phyloP scores from a whole-genome alignment of 768 basidiomycete species.

The Clavaria fumosa region DNA sequence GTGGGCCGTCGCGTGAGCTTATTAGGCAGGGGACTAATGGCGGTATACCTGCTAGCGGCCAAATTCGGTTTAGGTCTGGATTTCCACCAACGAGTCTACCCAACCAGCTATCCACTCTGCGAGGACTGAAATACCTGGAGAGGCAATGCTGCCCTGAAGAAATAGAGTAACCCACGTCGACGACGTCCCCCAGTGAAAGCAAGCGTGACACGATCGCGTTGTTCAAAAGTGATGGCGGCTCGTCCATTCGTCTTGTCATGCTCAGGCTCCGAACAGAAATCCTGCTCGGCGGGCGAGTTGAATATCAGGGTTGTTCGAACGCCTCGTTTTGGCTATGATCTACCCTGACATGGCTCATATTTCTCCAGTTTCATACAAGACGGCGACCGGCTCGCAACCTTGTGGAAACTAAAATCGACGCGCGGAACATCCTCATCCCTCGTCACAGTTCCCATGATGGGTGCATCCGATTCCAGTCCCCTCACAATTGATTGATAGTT shows the following conservation, averaged over 20 bases:
- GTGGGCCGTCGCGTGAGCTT: too few species aligned
- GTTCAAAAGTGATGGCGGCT: conserved; percentile 58
- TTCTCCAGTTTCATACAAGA: conserved; percentile 45
- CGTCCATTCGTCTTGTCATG: conserved; percentile 30
- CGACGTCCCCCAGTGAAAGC: conserved; percentile 97
- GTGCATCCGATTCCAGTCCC: conserved; percentile 17
- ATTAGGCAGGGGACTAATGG: conserved; percentile 76
- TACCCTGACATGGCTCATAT: conserved; percentile 13
- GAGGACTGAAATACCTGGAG: conserved; percentile 69
- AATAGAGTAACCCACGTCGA: conserved; percentile 44
- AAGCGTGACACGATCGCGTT: conserved; percentile 81
- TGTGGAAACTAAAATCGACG: conserved; percentile 30
- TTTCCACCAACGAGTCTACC: conserved; percentile 65
- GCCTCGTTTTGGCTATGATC: conserved; percentile 3
- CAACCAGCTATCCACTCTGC: conserved; percentile 69
- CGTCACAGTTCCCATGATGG: conserved; percentile 49
- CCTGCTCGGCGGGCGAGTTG: too few species aligned
- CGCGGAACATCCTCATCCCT: conserved; percentile 43
- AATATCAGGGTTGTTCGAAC: too few species aligned
- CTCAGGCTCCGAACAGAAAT: too few species aligned
- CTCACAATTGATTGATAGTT: neutral
- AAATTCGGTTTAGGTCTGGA: conserved; percentile 48
- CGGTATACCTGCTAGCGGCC: conserved; percentile 79
- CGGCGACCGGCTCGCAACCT: conserved; percentile 32
- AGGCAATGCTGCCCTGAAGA: neutral